Evolutionary conservation across 2,329 filamentous ascomycete genomes (phyloP), one percentile per base, ranked within the genome.

Genomic region (Penicillium sp.): DNA sequence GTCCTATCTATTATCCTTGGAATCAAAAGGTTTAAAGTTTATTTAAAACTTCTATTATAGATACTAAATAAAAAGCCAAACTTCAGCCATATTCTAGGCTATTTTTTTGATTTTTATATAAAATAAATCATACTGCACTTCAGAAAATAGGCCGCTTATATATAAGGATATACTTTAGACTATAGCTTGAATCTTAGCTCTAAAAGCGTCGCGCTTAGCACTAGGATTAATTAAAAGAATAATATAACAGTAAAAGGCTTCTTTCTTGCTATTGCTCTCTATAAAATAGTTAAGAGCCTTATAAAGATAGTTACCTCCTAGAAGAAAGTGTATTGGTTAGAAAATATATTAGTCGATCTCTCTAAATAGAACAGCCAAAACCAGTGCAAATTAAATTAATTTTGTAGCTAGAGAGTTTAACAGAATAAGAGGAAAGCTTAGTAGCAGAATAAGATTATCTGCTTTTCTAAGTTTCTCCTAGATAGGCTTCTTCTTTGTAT

Each of bases 31-130:
- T 26, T 45, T 45, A 15, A 50, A 50, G 9, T 45, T 39, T 20
- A 28, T 43, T 39, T 36, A 39, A 11, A 45, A 54, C 19, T 40
- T 47, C 27, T 36, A 10, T 35, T 28, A 15, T 9, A 33, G 41
- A 33, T 36, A 39, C 33, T 50, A 41, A 19, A 48, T 43, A 11
- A 38, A 36, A 25, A 43, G 33, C 49, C 39, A 52, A 36, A 43
- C 20, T 21, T 46, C 38, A 15, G 29, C 45, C 11, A 43, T 43
- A 21, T 30, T 45, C 19, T 42, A 25, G 17, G 45, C 45, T 28
- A 54, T 40, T 8, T 27, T 33, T n/a, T 38, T 39, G 10, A 52
- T 28, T 31, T 30, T 45, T 29, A 39, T 25, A 9, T 26, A 40
- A 43, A 54, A 41, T 29, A 34, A 16, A 21, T 39, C 27, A 8